phyloP scores from a whole-genome alignment of 169 alveolate genomes.

The Cryptosporidium baileyi region DNA sequence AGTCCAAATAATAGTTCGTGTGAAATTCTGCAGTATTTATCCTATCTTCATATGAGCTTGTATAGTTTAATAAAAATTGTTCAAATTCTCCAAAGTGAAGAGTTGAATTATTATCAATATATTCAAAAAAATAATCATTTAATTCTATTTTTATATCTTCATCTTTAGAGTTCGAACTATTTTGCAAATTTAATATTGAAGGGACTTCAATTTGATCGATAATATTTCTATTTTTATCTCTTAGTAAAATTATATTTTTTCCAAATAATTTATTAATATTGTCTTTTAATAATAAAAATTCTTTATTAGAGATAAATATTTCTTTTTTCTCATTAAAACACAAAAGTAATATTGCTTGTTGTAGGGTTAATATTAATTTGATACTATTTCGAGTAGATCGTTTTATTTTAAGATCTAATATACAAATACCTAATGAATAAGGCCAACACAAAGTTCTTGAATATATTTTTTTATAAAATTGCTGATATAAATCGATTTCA shows the following conservation, averaged over 20 bases:
- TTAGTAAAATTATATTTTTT: neutral
- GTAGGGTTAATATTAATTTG: conserved; percentile 11
- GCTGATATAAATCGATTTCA: conserved; percentile 19
- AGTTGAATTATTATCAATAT: too few species aligned
- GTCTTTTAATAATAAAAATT: neutral
- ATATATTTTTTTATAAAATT: conserved; percentile 23
- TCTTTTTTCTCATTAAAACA: conserved; percentile 5
- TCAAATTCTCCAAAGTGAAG: too few species aligned
- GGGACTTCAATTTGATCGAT: neutral
- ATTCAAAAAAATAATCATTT: neutral
- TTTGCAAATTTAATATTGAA: conserved; percentile 16
- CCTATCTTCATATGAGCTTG: neutral
- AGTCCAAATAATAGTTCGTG: conserved; percentile 6
- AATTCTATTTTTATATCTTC: neutral
- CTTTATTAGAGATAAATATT: neutral
- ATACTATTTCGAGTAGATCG: neutral
- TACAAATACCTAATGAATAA: conserved; percentile 18
- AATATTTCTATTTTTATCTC: neutral
- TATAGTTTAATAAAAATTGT: neutral
- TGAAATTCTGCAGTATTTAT: neutral
- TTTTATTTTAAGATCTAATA: neutral
- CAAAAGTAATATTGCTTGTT: conserved; percentile 36
- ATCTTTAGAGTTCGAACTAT: too few species aligned
- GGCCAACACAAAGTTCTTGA: conserved; percentile 57
- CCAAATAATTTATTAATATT: neutral